These are phyloP conservation scores for Dactylellina leptospora DNA, from an alignment of 2,329 filamentous ascomycete species.

Conservation along the genomic window DNA sequence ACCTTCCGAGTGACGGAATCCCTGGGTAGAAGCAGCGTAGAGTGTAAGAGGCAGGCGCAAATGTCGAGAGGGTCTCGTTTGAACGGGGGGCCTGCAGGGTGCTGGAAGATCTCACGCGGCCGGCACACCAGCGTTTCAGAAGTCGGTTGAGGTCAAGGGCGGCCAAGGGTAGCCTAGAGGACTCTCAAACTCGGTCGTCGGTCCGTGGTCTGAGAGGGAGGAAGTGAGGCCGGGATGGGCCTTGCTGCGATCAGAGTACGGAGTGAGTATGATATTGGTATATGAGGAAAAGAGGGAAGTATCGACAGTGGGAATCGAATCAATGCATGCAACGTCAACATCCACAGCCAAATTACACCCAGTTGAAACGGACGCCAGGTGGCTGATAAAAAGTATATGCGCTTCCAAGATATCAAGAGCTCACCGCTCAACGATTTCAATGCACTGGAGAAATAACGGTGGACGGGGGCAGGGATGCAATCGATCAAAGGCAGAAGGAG, in stretches of 20 bases:
- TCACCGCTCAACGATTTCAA: neutral
- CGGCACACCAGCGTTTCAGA: conserved; percentile 51
- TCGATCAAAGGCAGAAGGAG: conserved; percentile 9
- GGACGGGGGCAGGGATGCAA: neutral
- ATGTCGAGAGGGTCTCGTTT: conserved; percentile 36
- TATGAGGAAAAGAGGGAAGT: too few relatives aligned
- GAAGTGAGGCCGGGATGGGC: conserved; percentile 21
- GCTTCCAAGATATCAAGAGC: neutral
- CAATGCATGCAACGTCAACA: conserved; percentile 23
- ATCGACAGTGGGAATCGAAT: neutral
- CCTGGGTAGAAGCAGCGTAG: neutral
- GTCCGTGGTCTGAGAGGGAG: conserved; percentile 19
- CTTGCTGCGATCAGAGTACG: too few relatives aligned
- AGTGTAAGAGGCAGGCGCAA: conserved; percentile 26
- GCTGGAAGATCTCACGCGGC: conserved; percentile 38
- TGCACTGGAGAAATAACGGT: neutral
- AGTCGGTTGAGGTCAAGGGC: conserved; percentile 4
- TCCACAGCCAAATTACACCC: neutral
- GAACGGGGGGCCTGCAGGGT: conserved; percentile 37
- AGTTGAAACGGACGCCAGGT: neutral
- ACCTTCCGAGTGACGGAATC: neutral
- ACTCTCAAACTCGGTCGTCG: conserved; percentile 21
- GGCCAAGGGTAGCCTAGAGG: conserved; percentile 38
- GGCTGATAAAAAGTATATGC: conserved; percentile 5
- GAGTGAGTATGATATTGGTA: too few relatives aligned